These are phyloP conservation scores for Penicillium crystallinum DNA, from an alignment of 495 filamentous ascomycete species.

Conservation along the genomic window DNA sequence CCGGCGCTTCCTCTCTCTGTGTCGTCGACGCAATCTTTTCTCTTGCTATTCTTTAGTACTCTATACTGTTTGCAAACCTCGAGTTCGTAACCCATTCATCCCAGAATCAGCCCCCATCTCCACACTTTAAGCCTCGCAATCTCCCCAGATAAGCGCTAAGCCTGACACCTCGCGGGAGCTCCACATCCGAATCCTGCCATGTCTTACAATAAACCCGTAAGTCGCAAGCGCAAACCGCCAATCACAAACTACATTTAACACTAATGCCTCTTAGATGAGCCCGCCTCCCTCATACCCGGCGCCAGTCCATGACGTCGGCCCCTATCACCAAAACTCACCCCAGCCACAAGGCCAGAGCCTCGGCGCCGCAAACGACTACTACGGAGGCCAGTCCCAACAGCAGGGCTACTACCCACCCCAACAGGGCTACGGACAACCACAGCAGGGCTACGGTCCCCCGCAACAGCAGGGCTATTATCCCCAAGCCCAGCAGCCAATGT, in stretches of 20 bases:
- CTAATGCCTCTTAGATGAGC: slow-evolving; percentile 22
- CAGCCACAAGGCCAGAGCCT: slow-evolving; percentile 19
- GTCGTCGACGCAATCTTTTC: neutral
- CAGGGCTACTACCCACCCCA: slow-evolving; percentile 25
- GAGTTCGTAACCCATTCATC: neutral
- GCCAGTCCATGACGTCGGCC: slow-evolving; percentile 28
- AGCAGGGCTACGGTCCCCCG: slow-evolving; percentile 13
- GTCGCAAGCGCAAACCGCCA: slow-evolving; percentile 1
- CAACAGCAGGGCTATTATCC: slow-evolving; percentile 24
- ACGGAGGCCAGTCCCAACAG: slow-evolving; percentile 9
- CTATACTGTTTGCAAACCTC: neutral
- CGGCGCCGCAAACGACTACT: slow-evolving; percentile 17
- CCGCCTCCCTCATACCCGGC: slow-evolving; percentile 39
- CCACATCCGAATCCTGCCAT: neutral
- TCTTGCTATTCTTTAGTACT: neutral
- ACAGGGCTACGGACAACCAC: slow-evolving; percentile 14
- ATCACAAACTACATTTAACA: neutral
- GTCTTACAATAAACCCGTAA: slow-evolving; percentile 34
- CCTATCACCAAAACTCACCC: slow-evolving; percentile 19
- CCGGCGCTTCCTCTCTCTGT: neutral
- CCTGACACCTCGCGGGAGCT: neutral
- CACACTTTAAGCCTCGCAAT: neutral
- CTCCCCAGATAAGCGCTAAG: neutral
- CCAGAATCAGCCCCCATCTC: neutral
- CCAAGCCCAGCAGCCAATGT: slow-evolving; percentile 35